A percentile compares a stretch with the other conserved stretches of the same genome.
These are phyloP conservation scores for Kwoniella shandongensis DNA, from an alignment of 768 basidiomycete genomes.

Conservation along the genomic window DNA sequence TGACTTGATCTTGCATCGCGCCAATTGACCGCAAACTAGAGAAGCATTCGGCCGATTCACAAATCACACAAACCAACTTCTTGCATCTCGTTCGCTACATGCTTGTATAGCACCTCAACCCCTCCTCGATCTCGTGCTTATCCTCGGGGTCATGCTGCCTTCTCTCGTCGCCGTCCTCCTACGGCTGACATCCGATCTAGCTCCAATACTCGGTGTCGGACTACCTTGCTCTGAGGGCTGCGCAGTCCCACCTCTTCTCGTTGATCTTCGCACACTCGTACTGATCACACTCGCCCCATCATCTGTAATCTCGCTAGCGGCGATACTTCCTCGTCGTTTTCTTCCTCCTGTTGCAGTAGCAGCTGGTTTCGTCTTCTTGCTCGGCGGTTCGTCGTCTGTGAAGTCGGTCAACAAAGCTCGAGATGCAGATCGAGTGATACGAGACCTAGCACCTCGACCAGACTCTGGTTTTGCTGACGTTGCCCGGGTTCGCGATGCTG, in stretches of 20 bases:
- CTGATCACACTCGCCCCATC: slow-evolving; percentile 4
- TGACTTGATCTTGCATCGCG: no score
- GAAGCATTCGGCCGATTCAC: no score
- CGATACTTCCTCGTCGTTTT: slow-evolving; percentile 18
- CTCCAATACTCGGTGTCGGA: slow-evolving; percentile 33
- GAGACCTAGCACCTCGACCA: slow-evolving; percentile 6
- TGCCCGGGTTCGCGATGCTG: slow-evolving; percentile 1
- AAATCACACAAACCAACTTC: no score
- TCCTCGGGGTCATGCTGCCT: slow-evolving; percentile 27
- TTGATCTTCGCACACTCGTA: slow-evolving; percentile 14
- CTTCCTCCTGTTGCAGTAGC: slow-evolving; percentile 3
- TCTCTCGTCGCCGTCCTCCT: slow-evolving; percentile 13
- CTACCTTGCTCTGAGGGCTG: slow-evolving; percentile 23
- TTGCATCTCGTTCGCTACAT: no score
- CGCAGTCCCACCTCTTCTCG: slow-evolving; percentile 16
- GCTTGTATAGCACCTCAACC: background rate
- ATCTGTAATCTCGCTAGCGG: slow-evolving; percentile 16
- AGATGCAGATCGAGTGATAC: slow-evolving; percentile 36
- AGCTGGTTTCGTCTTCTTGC: slow-evolving; percentile 8
- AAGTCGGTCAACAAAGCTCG: slow-evolving; percentile 29
- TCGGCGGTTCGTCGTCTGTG: slow-evolving; percentile 24
- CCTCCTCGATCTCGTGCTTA: slow-evolving; percentile 23
- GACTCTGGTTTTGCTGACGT: background rate
- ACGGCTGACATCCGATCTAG: background rate
- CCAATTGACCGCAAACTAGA: no score